Base-by-base conservation (phyloP, 331 rosid genomes). In the Pyrus hybrid region DNA sequence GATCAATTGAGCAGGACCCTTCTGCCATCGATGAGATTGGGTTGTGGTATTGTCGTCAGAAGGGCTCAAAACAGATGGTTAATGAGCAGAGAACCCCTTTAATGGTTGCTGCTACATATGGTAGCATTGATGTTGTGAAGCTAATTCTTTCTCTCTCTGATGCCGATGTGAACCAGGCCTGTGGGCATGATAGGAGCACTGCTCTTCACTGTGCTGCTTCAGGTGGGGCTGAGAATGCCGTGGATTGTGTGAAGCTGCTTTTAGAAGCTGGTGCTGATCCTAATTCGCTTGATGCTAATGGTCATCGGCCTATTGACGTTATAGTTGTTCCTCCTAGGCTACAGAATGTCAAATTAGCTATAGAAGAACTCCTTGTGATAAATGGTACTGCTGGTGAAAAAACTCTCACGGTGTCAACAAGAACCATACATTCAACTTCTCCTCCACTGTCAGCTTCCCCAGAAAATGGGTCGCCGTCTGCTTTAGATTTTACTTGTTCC, bases 151-250 rank as follows among this genome's bases (percentile, higher is more conserved):
- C 93, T 68, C 68, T 87, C 9, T 88, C 96, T 29, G 88, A 63
- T 63, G 88, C 85, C 28, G 92, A 93, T 61, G 74, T 89, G 8
- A 91, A 93, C 64, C 79, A 78, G 5, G 69, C 87, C 8, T 90
- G 91, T 11, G 92, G 98, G 16, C 78, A 74, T 78, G 97, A 93
- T 75, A 76, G 87, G 80, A 88, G 91, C 88, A 93, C 98, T 21
- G 91, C 98, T 57, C 97, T 93, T 82, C 98, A 93, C 77, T 93
- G 98, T 54, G 98, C 97, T 10, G 93, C 98, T 14, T 89, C 93
- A 0, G 97, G 98, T 47, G 98, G 98, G 79, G 86, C 97, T 79
- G 86, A 86, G 18, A 89, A 91, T 68, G 92, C 91, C 10, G 81
- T 89, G 25, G 92, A 88, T 70, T 86, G 79, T 62, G 97, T 89